These are phyloP conservation scores for Amylostereum areolatum DNA, from an alignment of 1,284 basidiomycete species.

Conservation along the genomic window DNA sequence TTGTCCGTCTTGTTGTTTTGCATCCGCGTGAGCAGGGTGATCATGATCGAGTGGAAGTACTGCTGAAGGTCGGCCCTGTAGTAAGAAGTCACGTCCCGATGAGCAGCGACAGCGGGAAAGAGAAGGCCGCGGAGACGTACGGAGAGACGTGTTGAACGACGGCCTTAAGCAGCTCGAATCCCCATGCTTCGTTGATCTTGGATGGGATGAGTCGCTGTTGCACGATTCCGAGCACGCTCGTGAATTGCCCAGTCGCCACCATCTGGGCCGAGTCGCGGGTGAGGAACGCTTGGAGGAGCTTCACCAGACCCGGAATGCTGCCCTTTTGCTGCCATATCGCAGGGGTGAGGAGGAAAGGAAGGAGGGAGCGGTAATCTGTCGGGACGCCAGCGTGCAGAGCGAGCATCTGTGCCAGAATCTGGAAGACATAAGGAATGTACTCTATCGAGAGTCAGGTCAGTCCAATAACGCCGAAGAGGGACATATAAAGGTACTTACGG, in stretches of 20 bases:
- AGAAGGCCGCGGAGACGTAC: conserved; percentile 40
- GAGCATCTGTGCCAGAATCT: conserved; percentile 94
- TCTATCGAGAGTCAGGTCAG: conserved; percentile 42
- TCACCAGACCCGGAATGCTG: conserved; percentile 92
- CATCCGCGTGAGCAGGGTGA: conserved; percentile 81
- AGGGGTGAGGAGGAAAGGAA: conserved; percentile 84
- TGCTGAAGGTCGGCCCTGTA: conserved; percentile 59
- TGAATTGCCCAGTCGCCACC: conserved; percentile 70
- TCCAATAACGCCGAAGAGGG: neutral
- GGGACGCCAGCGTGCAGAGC: conserved; percentile 78
- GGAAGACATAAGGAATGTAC: conserved; percentile 97
- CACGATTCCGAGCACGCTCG: conserved; percentile 82
- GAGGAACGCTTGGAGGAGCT: conserved; percentile 84
- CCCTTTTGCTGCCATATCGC: conserved; percentile 92
- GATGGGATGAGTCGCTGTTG: conserved; percentile 87
- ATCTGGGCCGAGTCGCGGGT: conserved; percentile 66
- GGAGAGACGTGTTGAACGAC: conserved; percentile 70
- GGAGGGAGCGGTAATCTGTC: conserved; percentile 70
- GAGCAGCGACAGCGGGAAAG: neutral
- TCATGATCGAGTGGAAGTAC: conserved; percentile 75
- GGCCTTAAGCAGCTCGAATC: conserved; percentile 84
- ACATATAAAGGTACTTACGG: conserved; percentile 44
- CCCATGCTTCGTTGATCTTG: conserved; percentile 87
- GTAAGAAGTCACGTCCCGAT: neutral
- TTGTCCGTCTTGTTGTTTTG: conserved; percentile 89